A percentile compares a stretch with the other conserved stretches of the same genome.
Evolutionary conservation across 208 protist species (phyloP).

Genomic region (Acanthamoeba culbertsoni): DNA sequence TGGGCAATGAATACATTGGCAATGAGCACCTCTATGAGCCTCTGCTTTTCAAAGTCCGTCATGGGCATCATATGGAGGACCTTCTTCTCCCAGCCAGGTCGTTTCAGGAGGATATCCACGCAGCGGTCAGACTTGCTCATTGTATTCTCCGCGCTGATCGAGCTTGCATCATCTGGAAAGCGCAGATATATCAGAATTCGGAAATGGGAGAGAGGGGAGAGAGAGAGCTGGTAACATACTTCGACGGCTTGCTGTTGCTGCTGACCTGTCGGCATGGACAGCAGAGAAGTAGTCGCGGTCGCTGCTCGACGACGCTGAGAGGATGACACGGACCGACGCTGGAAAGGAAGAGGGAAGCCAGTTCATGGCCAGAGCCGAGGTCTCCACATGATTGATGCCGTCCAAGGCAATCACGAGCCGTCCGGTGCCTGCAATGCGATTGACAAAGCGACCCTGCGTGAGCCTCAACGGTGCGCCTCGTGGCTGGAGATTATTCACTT

Average conservation of each 20-base stretch:
- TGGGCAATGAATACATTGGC: background rate
- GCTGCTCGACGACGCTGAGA: background rate
- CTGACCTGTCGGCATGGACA: background rate
- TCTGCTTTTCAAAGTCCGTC: constrained; percentile 36
- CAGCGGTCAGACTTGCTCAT: background rate
- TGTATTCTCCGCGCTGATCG: background rate
- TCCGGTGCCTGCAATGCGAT: background rate
- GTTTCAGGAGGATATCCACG: background rate
- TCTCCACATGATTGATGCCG: constrained; percentile 23
- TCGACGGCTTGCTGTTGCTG: no score
- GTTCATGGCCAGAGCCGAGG: background rate
- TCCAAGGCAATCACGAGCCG: background rate
- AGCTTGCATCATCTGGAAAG: background rate
- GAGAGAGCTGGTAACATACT: no score
- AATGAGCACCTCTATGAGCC: background rate
- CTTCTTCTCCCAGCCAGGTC: background rate
- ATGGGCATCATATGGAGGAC: background rate
- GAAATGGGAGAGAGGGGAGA: background rate
- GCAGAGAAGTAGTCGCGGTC: background rate
- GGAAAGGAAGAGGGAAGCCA: background rate
- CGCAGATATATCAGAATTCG: background rate
- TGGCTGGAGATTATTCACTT: background rate
- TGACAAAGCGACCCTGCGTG: background rate
- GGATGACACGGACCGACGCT: background rate
- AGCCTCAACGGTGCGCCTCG: no score